Base-by-base conservation (phyloP, 495 filamentous ascomycete genomes). In the Xylaria grammica region DNA sequence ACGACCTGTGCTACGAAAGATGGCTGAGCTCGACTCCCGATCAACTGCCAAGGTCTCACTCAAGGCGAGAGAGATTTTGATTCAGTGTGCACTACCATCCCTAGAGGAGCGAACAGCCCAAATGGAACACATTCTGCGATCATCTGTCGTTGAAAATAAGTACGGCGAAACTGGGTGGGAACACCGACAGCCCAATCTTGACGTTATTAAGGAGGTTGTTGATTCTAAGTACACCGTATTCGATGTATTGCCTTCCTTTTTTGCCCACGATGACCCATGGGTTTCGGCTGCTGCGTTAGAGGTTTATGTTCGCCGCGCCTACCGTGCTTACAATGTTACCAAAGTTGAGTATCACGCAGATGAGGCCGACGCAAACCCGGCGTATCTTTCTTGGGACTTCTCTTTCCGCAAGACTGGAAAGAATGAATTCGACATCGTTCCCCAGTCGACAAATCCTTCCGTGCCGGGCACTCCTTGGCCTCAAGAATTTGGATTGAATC, bases 151-250 rank as follows among this genome's bases (percentile, higher is more conserved):
- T 7, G 93, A 98, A 77, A 96, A 94, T 42, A 88, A 91, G 68
- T 99, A 99, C 74, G 95, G 95, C 34, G 95, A 99, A 82, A 96
- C 92, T 45, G 93, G 94, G 46, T 97, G 92, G 93, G 94, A 97
- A 54, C 95, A 99, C 78, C 87, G 96, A 66, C 92, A 97, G 72
- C 95, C 95, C 19, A 89, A 90, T 73, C 78, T 93, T 53, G 87
- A 92, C 45, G 82, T 94, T 69, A 86, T 99, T 75, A 95, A 96
- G 80, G 95, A 99, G 75, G 95, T 99, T 48, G 91, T 99, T 50
- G 95, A 99, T 78, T 98, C 95, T 36, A 95, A 95, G 81, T 97
- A 93, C 79, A 98, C 94, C 48, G 94, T 99, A 63, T 97, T 97
- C 71, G 95, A 99, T 75, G 95, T 99, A 6, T 77, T 99, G 60